Evolutionary conservation across 169 alveolate species (phyloP).

Genomic region (Toxoplasma gondii): DNA sequence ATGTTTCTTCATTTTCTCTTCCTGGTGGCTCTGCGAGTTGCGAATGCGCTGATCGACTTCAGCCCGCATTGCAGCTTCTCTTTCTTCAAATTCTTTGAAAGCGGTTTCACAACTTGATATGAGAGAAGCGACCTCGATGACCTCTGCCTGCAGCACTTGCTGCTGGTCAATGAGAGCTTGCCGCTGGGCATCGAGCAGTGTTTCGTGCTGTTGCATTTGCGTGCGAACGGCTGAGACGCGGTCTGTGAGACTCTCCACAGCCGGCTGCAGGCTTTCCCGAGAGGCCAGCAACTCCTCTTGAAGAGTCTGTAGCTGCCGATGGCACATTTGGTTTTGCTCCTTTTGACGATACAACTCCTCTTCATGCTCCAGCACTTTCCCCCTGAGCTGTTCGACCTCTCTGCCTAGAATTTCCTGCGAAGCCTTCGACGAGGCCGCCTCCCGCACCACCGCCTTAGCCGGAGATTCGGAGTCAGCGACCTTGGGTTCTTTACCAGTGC

Average conservation of each 20-base stretch:
- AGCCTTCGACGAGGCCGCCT: no score
- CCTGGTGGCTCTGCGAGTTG: not conserved
- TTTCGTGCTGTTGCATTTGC: constrained; percentile 3
- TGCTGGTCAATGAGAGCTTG: constrained; percentile 14
- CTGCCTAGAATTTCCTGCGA: no score
- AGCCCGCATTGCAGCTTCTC: not conserved
- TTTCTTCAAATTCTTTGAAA: not conserved
- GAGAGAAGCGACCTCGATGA: not conserved
- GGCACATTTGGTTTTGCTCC: not conserved
- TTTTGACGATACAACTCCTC: not conserved
- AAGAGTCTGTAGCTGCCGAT: not conserved
- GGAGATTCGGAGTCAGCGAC: no score
- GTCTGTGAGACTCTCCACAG: not conserved
- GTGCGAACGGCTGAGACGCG: not conserved
- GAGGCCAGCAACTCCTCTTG: not conserved
- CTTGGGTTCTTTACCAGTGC: no score
- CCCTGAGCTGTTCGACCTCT: not conserved
- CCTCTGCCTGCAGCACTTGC: constrained; percentile 25
- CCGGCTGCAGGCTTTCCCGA: not conserved
- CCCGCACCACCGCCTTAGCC: no score
- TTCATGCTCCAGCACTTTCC: not conserved
- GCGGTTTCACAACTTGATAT: not conserved
- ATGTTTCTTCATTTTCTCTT: not conserved
- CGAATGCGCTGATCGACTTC: not conserved
- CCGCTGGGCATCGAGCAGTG: not conserved